Evolutionary conservation across 2,329 filamentous ascomycete species (phyloP).

Genomic region (Rutstroemia sp.): DNA sequence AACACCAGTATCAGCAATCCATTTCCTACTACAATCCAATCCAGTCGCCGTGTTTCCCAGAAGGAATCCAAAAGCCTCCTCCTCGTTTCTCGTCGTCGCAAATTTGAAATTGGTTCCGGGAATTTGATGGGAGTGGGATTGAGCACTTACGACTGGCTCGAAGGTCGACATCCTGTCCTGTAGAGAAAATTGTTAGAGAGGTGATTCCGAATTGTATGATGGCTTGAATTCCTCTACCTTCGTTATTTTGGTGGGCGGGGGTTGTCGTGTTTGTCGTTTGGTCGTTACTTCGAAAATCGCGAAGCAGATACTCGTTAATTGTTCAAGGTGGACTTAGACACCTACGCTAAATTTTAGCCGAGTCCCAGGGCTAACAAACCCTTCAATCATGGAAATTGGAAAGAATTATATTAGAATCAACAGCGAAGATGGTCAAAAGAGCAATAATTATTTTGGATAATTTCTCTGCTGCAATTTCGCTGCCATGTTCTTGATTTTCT

Average conservation of each 20-base stretch:
- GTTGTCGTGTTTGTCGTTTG: slow-evolving; percentile 28
- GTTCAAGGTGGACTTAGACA: background rate
- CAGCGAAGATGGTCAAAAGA: too few species aligned
- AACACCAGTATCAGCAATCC: slow-evolving; percentile 29
- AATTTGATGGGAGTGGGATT: slow-evolving; percentile 1
- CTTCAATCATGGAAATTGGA: slow-evolving; percentile 9
- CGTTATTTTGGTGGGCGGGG: slow-evolving; percentile 28
- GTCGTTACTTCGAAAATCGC: slow-evolving; percentile 10
- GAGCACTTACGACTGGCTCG: slow-evolving; percentile 60
- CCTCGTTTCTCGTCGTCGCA: slow-evolving; percentile 8
- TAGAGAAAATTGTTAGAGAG: slow-evolving; percentile 27
- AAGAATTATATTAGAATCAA: slow-evolving; percentile 3
- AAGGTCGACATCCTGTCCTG: slow-evolving; percentile 57
- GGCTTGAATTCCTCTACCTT: slow-evolving; percentile 28
- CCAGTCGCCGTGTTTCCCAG: slow-evolving; percentile 5
- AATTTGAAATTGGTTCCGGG: slow-evolving; percentile 5
- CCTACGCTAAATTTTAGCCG: slow-evolving; percentile 15
- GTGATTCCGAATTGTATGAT: slow-evolving; percentile 6
- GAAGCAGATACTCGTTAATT: slow-evolving; percentile 2
- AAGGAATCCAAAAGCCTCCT: slow-evolving; percentile 1
- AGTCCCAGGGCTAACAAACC: slow-evolving; percentile 20
- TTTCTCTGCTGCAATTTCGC: background rate
- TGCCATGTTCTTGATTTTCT: background rate
- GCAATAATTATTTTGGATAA: background rate
- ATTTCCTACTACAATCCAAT: slow-evolving; percentile 14